Evolutionary conservation across 768 basidiomycete species (phyloP).

Genomic region (Rhizopogon vesiculosus): DNA sequence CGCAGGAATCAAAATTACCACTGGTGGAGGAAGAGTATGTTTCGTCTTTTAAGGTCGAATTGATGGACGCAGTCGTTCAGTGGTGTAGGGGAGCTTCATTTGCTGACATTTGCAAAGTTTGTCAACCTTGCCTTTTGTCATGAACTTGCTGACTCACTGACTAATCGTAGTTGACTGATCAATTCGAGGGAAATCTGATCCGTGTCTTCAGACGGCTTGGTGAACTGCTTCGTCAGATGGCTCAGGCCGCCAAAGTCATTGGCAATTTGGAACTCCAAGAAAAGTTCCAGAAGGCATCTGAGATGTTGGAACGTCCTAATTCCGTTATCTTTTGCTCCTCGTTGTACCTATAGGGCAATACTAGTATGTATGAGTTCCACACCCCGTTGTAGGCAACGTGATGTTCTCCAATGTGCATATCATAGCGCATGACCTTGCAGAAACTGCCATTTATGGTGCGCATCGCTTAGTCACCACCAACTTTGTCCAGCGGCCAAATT

Average conservation of each 20-base stretch:
- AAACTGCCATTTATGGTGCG: too few relatives aligned
- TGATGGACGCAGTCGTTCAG: constrained; percentile 96
- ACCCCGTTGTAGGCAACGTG: too few relatives aligned
- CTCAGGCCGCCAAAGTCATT: constrained; percentile 91
- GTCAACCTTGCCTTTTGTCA: background rate
- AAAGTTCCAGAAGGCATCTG: constrained; percentile 88
- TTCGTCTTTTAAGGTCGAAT: constrained; percentile 93
- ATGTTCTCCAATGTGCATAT: too few relatives aligned
- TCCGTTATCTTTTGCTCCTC: constrained; percentile 92
- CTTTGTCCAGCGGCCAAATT: too few relatives aligned
- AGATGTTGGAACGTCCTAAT: constrained; percentile 91
- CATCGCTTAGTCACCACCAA: too few relatives aligned
- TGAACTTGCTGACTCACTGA: background rate
- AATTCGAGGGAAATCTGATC: constrained; percentile 96
- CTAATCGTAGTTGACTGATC: constrained; percentile 75
- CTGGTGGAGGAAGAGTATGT: constrained; percentile 95
- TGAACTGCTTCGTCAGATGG: constrained; percentile 95
- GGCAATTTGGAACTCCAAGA: constrained; percentile 92
- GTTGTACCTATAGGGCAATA: constrained; percentile 55
- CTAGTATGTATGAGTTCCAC: too few relatives aligned
- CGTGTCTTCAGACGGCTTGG: constrained; percentile 93
- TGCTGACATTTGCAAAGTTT: constrained; percentile 91
- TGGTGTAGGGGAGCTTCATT: constrained; percentile 99
- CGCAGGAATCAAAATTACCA: constrained; percentile 86
- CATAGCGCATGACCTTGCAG: too few relatives aligned